Evolutionary conservation across 2,329 filamentous ascomycete genomes (phyloP), one percentile per base, ranked within the genome.

Genomic region (Sporothrix sp.): DNA sequence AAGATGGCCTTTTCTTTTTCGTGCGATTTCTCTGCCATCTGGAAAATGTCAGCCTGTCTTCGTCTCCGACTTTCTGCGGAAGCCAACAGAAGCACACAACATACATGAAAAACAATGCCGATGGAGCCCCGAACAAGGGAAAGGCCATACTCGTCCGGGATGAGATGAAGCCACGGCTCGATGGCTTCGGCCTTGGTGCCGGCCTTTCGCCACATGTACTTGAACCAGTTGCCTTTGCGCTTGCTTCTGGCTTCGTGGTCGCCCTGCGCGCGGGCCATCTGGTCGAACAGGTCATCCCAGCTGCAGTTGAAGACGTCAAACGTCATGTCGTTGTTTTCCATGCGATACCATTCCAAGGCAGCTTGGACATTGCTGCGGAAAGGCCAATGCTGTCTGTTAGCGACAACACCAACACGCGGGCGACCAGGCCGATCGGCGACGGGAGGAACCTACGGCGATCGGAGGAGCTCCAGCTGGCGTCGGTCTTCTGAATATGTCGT

Each of bases 101-200:
- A 25, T 35, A 51, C 49, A 28, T 53, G 43, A 13, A 53, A 53
- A 5, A 53, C 23, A 13, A 53, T 38, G 7, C 30, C 48, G 13
- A 53, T 51, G 11, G 52, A 37, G n/a, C 43, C 52, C 10, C 48
- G 48, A 10, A 50, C 48, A 18, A 53, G 16, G 1, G 48, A 48
- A 16, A 53, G 18, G 2, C 52, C 52, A 25, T 51, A 51, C n/a
- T 51, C 42, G 28, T 51, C 52, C n/a, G 52, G 52, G 8, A 53
- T 50, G 3, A 53, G 42, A 1, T 44, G 37, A 11, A 53, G 43
- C 52, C 52, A 53, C 3, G 52, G 52, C 43, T 51, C 23, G 8
- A 51, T 44, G 20, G 48, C 48, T 11, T 51, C 48, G 2, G 25
- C 20, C n/a, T 51, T 28, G 18, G 35, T 25, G 14, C 52, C 52